phyloP scores from a whole-genome alignment of 2,329 filamentous ascomycete genomes.

The Hypoxylon sp. region DNA sequence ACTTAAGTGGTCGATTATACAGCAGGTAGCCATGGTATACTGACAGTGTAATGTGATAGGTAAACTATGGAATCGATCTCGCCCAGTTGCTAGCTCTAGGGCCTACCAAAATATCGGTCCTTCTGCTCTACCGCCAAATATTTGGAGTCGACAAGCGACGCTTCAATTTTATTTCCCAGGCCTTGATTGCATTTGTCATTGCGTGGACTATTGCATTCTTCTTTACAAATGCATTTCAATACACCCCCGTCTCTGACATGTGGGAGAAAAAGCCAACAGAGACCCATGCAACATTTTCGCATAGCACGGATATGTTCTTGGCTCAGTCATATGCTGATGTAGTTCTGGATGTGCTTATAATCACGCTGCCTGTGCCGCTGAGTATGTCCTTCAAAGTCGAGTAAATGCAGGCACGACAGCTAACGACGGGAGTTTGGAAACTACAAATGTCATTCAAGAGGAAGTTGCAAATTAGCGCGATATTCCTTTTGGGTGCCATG shows the following conservation, averaged over 20 bases:
- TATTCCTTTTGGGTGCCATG: slow-evolving; percentile 2
- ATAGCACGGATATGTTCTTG: not conserved
- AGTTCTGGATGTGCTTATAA: not conserved
- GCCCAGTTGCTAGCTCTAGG: slow-evolving; percentile 18
- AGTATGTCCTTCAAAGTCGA: not conserved
- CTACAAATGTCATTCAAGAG: not conserved
- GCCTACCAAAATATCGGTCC: slow-evolving; percentile 17
- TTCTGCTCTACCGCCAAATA: slow-evolving; percentile 24
- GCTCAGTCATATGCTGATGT: not conserved
- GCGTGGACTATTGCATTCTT: slow-evolving; percentile 19
- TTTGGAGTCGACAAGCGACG: slow-evolving; percentile 4
- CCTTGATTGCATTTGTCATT: slow-evolving; percentile 5
- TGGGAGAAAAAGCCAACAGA: not conserved
- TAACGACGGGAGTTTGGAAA: not conserved
- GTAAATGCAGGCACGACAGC: not conserved
- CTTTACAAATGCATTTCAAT: slow-evolving; percentile 8
- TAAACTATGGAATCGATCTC: slow-evolving; percentile 5
- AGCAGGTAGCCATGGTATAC: too few relatives aligned
- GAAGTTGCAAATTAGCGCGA: not conserved
- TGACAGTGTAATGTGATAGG: too few relatives aligned
- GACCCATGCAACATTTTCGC: not conserved
- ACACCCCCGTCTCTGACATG: not conserved
- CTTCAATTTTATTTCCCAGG: slow-evolving; percentile 11
- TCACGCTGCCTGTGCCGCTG: not conserved
- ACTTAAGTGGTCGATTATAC: too few relatives aligned